Conservation (phyloP, 2,329 filamentous ascomycete genomes). For the Phyllosticta citrichinensis region DNA sequence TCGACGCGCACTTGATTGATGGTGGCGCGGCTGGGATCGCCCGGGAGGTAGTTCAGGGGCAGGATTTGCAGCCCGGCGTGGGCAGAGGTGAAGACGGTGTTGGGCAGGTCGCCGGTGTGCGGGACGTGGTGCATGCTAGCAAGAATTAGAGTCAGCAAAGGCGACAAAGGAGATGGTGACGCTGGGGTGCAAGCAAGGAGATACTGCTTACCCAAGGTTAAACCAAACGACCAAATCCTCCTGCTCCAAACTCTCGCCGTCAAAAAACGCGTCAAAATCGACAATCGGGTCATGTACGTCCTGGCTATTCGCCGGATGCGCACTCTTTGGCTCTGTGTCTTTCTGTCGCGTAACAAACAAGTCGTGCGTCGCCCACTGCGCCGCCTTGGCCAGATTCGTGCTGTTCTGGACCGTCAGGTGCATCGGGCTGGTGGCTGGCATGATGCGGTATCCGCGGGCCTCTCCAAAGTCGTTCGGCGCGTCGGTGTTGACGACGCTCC, state of each 20-base stretch:
- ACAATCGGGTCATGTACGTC: constrained; percentile 39
- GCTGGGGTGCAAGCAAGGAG: too few relatives aligned
- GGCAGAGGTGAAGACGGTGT: constrained; percentile 42
- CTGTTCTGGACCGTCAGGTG: constrained; percentile 42
- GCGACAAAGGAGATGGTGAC: too few relatives aligned
- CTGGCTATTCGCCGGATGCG: constrained; percentile 38
- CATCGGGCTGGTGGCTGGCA: constrained; percentile 14
- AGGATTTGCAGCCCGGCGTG: constrained; percentile 34
- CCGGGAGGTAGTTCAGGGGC: constrained; percentile 33
- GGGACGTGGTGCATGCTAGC: constrained; percentile 21
- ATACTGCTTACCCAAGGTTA: constrained; percentile 28
- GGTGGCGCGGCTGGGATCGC: constrained; percentile 28
- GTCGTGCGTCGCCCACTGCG: constrained; percentile 42
- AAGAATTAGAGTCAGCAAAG: neutral
- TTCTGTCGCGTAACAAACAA: constrained; percentile 42
- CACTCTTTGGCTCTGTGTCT: constrained; percentile 41
- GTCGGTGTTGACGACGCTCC: constrained; percentile 43
- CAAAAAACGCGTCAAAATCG: constrained; percentile 42
- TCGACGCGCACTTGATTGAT: constrained; percentile 32
- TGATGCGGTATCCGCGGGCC: constrained; percentile 41
- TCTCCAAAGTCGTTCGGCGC: constrained; percentile 42
- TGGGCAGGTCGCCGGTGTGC: constrained; percentile 35
- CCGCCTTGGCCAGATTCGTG: constrained; percentile 36
- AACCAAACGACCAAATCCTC: constrained; percentile 39
- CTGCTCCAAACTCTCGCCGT: constrained; percentile 34